Evolutionary conservation across 148 eudicot genomes (phyloP).

Genomic region (Fagopyrum esculentum): DNA sequence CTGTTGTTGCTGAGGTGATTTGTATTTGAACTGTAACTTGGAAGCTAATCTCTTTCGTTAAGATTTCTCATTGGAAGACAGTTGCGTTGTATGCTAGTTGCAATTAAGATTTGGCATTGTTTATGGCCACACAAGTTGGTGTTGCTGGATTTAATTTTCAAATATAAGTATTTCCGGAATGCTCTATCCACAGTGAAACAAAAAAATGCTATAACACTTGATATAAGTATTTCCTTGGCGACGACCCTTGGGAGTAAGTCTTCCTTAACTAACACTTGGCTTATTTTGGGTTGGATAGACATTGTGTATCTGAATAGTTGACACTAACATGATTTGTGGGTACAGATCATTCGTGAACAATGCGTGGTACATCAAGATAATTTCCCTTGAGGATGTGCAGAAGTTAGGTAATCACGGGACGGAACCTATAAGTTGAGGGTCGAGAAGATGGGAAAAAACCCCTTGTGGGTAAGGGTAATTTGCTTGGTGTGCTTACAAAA

Average conservation of each 20-base stretch:
- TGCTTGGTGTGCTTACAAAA: not conserved
- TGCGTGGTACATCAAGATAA: slow-evolving; percentile 95
- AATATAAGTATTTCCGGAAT: no score
- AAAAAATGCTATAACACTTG: no score
- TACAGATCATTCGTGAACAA: slow-evolving; percentile 91
- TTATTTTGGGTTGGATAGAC: no score
- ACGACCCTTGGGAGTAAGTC: slow-evolving; percentile 99
- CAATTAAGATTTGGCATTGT: no score
- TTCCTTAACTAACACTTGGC: not conserved
- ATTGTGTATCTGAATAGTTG: no score
- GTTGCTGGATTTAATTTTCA: no score
- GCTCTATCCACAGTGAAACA: no score
- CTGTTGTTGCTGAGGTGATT: not conserved
- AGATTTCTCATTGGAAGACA: not conserved
- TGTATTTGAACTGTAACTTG: not conserved
- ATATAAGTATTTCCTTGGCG: slow-evolving; percentile 61
- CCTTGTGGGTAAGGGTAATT: not conserved
- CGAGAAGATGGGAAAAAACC: not conserved
- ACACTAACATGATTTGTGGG: no score
- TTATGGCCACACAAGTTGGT: no score
- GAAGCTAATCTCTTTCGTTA: not conserved
- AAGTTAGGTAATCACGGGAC: slow-evolving; percentile 67
- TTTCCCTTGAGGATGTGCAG: slow-evolving; percentile 86
- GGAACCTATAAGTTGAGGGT: not conserved
- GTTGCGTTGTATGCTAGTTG: not conserved